phyloP scores from a whole-genome alignment of 2,329 filamentous ascomycete genomes.

The Fusarium pseudonygamai region DNA sequence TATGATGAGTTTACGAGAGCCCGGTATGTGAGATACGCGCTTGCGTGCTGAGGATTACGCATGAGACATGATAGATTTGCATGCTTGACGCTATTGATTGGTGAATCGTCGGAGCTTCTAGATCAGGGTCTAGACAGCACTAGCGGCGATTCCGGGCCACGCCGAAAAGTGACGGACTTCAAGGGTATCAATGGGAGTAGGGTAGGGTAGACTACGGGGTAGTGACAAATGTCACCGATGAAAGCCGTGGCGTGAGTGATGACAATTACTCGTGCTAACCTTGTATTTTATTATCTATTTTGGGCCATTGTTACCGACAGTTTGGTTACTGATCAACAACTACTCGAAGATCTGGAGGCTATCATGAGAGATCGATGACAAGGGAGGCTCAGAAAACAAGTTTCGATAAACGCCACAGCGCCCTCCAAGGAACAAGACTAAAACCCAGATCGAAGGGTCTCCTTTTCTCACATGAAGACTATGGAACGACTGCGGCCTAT shows the following conservation, averaged over 20 bases:
- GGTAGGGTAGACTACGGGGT: background rate
- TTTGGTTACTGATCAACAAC: background rate
- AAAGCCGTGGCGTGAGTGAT: background rate
- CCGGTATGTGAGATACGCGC: constrained; percentile 8
- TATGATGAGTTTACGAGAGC: background rate
- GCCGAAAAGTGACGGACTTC: background rate
- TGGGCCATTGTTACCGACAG: background rate
- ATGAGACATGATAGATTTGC: background rate
- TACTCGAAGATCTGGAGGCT: too few relatives aligned
- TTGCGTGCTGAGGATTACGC: constrained; percentile 10
- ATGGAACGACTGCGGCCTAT: too few relatives aligned
- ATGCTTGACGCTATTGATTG: background rate
- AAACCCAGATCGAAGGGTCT: background rate
- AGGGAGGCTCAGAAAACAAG: background rate
- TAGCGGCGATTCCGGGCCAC: background rate
- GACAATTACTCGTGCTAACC: background rate
- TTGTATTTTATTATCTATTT: background rate
- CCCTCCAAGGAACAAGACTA: background rate
- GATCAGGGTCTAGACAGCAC: background rate
- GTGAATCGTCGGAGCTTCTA: background rate
- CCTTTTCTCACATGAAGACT: too few relatives aligned
- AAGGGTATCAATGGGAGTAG: background rate
- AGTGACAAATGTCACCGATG: background rate
- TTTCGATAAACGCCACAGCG: background rate
- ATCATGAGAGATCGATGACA: fast-evolving